phyloP scores from a whole-genome alignment of 78 protist genomes.

The Planoprotostelium fungivorum region DNA sequence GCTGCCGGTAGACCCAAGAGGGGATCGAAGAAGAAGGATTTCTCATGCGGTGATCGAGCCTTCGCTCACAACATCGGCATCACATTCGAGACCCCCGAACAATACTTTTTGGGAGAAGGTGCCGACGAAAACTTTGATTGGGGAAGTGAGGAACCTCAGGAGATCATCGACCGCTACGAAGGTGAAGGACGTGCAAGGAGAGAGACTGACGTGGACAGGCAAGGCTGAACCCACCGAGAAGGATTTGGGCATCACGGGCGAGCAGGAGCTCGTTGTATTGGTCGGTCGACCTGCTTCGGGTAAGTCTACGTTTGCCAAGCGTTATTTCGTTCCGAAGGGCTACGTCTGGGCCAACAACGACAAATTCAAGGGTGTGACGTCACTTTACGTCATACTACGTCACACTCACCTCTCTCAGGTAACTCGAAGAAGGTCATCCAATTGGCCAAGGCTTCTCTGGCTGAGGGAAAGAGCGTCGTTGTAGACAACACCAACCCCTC shows the following conservation, averaged over 20 bases:
- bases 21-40: slow-evolving; percentile 68
- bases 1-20: slow-evolving; percentile 78
- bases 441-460: slow-evolving; percentile 24
- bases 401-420: slow-evolving; percentile 6
- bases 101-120: slow-evolving; percentile 62
- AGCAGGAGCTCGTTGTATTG: slow-evolving; percentile 59
- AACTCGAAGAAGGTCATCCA: slow-evolving; percentile 29
- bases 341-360: slow-evolving; percentile 63
- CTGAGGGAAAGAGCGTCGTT: slow-evolving; percentile 51
- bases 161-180: background rate
- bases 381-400: background rate
- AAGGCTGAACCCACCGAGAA: background rate
- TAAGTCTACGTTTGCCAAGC: slow-evolving; percentile 61
- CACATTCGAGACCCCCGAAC: slow-evolving; percentile 79
- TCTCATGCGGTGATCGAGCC: slow-evolving; percentile 66
- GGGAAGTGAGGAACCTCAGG: background rate
- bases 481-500: slow-evolving; percentile 77
- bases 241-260: background rate
- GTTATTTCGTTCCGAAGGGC: slow-evolving; percentile 42
- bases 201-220: slow-evolving; percentile 9
- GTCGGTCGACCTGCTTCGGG: slow-evolving; percentile 80
- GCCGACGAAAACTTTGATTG: background rate
- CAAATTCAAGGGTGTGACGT: background rate
- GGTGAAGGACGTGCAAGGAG: no score
- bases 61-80: slow-evolving; percentile 62